A percentile compares a stretch with the other conserved stretches of the same genome.
phyloP scores from a whole-genome alignment of 495 filamentous ascomycete genomes.

The Aspergillus bridgeri region DNA sequence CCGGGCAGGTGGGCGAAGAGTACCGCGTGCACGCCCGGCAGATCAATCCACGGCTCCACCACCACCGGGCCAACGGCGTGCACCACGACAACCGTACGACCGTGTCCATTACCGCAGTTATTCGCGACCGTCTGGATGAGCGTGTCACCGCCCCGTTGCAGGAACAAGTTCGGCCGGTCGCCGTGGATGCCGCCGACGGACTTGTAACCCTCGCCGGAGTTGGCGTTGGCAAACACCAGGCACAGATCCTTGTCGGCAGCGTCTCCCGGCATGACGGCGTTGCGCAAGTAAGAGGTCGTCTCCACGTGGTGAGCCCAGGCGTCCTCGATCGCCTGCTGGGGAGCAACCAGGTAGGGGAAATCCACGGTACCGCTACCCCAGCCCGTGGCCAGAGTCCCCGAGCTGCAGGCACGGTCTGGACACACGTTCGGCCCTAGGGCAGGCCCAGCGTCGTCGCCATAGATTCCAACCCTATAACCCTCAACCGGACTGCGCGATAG shows the following conservation, averaged over 20 bases:
- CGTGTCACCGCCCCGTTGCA: conserved; percentile 74
- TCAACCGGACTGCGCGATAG: conserved; percentile 53
- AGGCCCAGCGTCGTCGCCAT: conserved; percentile 77
- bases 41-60: conserved; percentile 79
- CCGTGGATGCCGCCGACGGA: conserved; percentile 61
- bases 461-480: conserved; percentile 64
- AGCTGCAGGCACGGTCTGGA: conserved; percentile 72
- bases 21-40: conserved; percentile 75
- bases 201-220: conserved; percentile 64
- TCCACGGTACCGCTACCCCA: conserved; percentile 92
- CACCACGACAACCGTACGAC: conserved; percentile 77
- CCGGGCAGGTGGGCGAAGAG: conserved; percentile 86
- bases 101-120: conserved; percentile 63
- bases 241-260: conserved; percentile 59
- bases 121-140: conserved; percentile 68
- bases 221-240: conserved; percentile 60
- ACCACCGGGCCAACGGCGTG: conserved; percentile 88
- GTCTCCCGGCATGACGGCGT: conserved; percentile 43
- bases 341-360: conserved; percentile 76
- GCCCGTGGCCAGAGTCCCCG: conserved; percentile 77
- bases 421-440: conserved; percentile 73
- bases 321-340: conserved; percentile 59
- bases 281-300: conserved; percentile 57
- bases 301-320: conserved; percentile 60
- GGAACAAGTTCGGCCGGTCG: conserved; percentile 76